phyloP scores from a whole-genome alignment of 2,329 filamentous ascomycete genomes.

The Ampelomyces quisqualis region DNA sequence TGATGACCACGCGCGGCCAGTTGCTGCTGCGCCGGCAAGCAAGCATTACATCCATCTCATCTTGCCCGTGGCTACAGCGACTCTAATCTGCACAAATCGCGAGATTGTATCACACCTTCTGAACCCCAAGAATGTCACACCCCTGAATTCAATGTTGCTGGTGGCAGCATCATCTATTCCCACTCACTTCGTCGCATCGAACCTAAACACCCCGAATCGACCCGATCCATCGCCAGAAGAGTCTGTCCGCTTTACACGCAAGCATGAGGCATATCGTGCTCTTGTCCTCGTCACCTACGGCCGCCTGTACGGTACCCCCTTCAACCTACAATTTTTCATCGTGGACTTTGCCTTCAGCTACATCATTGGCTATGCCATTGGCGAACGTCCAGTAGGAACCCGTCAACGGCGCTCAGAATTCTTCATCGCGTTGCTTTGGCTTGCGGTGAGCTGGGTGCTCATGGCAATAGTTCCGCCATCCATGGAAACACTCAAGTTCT shows the following conservation, averaged over 20 bases:
- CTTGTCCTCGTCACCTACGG: conserved; percentile 18
- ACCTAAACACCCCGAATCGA: conserved; percentile 11
- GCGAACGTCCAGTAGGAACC: conserved; percentile 11
- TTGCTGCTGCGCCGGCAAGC: background rate
- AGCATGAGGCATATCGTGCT: conserved; percentile 14
- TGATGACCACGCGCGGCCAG: background rate
- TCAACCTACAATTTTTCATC: conserved; percentile 10
- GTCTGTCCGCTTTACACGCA: conserved; percentile 19
- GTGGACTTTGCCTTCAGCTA: conserved; percentile 13
- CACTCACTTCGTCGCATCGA: conserved; percentile 15
- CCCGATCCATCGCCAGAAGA: conserved; percentile 11
- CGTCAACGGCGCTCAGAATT: conserved; percentile 18
- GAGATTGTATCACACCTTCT: conserved; percentile 2
- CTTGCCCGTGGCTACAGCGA: conserved; percentile 14
- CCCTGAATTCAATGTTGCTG: conserved; percentile 3
- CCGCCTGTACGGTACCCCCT: conserved; percentile 14
- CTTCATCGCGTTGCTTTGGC: conserved; percentile 9
- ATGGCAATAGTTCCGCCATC: conserved; percentile 6
- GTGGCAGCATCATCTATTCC: conserved; percentile 11
- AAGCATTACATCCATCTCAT: conserved; percentile 17
- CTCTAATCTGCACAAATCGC: conserved; percentile 7
- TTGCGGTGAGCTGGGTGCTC: conserved; percentile 7
- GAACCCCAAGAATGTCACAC: background rate
- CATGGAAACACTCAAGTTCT: conserved; percentile 4
- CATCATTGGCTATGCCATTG: conserved; percentile 6